Evolutionary conservation across 345 rosid species (phyloP).

Genomic region (Linum tenue): DNA sequence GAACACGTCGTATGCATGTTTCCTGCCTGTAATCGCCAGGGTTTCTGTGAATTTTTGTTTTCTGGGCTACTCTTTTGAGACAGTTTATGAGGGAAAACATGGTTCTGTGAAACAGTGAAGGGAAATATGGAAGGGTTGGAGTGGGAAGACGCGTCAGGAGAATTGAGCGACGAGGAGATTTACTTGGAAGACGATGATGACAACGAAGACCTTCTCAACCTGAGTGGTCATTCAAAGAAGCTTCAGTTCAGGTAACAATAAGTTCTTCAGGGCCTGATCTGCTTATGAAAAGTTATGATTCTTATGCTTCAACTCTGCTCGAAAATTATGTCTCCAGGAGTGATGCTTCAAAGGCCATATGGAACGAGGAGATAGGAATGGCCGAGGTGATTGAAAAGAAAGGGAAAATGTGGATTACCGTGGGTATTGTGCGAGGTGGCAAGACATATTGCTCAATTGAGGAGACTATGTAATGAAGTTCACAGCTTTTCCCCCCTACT

Average conservation of each 20-base stretch:
- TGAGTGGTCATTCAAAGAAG: conserved; percentile 16
- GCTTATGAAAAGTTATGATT: no score
- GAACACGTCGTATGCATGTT: background rate
- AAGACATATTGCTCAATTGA: conserved; percentile 55
- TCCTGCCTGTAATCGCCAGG: no score
- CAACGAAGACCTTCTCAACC: conserved; percentile 18
- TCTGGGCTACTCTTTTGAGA: no score
- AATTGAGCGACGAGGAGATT: conserved; percentile 15
- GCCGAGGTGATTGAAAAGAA: conserved; percentile 63
- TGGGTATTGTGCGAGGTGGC: conserved; percentile 48
- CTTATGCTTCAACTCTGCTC: no score
- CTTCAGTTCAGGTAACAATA: conserved; percentile 28
- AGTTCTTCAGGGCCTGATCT: no score
- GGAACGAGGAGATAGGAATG: conserved; percentile 47
- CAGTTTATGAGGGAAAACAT: no score
- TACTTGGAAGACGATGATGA: conserved; percentile 10
- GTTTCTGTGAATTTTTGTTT: no score
- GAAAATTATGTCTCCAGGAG: conserved; percentile 22
- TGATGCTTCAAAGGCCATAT: conserved; percentile 55
- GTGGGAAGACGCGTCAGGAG: conserved; percentile 21
- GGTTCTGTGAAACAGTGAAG: no score
- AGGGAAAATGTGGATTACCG: conserved; percentile 77
- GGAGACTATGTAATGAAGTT: conserved; percentile 48
- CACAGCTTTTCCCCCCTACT: background rate
- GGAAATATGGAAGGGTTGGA: conserved; percentile 11